Percentiles rank a stretch among this genome's conserved stretches.
Conservation (phyloP, 2,329 filamentous ascomycete genomes). For the Scedosporium boydii region DNA sequence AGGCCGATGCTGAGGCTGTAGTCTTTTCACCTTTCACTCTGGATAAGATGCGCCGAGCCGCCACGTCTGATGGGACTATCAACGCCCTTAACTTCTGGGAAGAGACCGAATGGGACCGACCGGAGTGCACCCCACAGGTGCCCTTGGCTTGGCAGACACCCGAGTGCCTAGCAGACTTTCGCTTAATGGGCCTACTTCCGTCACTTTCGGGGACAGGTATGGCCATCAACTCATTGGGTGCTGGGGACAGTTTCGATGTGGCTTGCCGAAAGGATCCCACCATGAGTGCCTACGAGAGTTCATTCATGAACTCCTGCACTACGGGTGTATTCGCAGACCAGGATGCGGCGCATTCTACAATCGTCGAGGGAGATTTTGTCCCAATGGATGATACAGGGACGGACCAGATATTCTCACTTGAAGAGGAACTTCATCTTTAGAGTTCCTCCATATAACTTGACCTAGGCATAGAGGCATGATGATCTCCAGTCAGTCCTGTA, state of each 20-base stretch:
- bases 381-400: no score
- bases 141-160: constrained; percentile 3
- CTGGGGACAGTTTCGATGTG: no score
- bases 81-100: background rate
- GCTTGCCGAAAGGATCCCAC: background rate
- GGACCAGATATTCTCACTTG: no score
- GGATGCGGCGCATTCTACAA: background rate
- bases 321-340: background rate
- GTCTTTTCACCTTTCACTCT: background rate
- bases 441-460: no score
- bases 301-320: background rate
- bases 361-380: background rate
- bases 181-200: background rate
- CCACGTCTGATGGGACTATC: background rate
- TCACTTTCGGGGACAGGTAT: background rate
- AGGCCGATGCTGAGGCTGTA: background rate
- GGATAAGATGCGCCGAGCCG: background rate
- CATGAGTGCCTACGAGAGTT: background rate
- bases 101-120: background rate
- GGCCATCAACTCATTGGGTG: background rate
- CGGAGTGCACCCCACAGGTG: background rate
- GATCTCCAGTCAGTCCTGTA: no score
- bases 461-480: no score
- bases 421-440: no score
- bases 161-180: constrained; percentile 1